These are phyloP conservation scores for Daldinia grandis DNA, from an alignment of 495 filamentous ascomycete genomes.

Conservation along the genomic window DNA sequence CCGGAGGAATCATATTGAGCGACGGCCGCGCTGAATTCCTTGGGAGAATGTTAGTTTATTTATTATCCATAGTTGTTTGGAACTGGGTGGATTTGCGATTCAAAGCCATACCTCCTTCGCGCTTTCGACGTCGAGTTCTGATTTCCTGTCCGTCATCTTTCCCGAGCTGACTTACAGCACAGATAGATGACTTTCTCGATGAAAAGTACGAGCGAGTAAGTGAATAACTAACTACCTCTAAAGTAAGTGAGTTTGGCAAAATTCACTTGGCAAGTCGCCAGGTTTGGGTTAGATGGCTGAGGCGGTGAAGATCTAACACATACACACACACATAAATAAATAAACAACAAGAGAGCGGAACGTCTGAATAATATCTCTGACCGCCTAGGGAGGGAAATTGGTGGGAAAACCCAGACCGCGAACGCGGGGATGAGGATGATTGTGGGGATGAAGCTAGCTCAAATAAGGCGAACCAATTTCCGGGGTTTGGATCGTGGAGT, in stretches of 20 bases:
- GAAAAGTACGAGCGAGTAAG: background rate
- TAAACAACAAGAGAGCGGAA: background rate
- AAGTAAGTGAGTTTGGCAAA: no score
- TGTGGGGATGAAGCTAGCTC: slow-evolving; percentile 35
- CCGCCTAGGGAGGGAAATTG: background rate
- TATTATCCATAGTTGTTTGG: background rate
- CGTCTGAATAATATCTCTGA: background rate
- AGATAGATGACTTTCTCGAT: background rate
- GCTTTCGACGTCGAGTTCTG: slow-evolving; percentile 23
- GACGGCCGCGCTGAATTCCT: slow-evolving; percentile 22
- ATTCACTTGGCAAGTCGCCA: background rate
- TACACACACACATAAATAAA: no score
- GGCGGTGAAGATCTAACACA: background rate
- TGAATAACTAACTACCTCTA: no score
- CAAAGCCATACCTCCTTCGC: slow-evolving; percentile 26
- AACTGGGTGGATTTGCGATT: background rate
- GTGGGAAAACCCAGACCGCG: slow-evolving; percentile 14
- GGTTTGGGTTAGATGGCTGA: background rate
- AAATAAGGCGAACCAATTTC: slow-evolving; percentile 31
- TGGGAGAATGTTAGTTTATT: background rate
- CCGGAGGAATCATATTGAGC: slow-evolving; percentile 26
- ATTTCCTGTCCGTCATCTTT: slow-evolving; percentile 28
- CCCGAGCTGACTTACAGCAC: background rate
- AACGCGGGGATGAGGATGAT: slow-evolving; percentile 37
- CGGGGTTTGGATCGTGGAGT: slow-evolving; percentile 34